Evolutionary conservation across 1,284 basidiomycete species (phyloP), one percentile per base, ranked within the genome.

Genomic region (Malassezia equina): DNA sequence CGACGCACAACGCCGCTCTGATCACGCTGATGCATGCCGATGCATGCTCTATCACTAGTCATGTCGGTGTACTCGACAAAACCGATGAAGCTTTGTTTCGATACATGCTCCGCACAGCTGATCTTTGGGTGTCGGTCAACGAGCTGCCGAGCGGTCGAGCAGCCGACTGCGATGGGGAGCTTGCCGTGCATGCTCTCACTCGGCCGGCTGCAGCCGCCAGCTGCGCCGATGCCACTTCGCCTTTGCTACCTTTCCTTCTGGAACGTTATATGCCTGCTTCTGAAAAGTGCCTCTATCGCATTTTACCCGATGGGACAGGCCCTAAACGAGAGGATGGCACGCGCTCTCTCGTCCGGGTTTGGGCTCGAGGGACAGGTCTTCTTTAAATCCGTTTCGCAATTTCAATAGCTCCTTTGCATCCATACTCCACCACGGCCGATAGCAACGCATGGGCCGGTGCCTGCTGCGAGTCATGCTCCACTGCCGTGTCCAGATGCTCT

Each of bases 391-490:
- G 80, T 76, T 86, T 88, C 76, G 88, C 91, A 41, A 93, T 76
- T 74, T 86, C 84, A 75, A 96, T 94, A 4, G 91, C 91, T 13
- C 85, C 78, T 71, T 86, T 86, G 75, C 91, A 96, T 2, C 90
- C 90, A 1, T 79, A 80, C 1, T 86, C 90, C 17, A 96, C 81
- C 11, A 90, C 78, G 1, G 87, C 86, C 62, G 86, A 88, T 45
- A 96, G 77, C 43, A 96, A 77, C 3, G 89, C 88, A 75, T 96
- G 90, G 15, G 86, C 90, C 0, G 91, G 90, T 24, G 90, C 90
- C 58, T 86, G 82, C 75, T 95, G 91, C 15, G 88, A 84, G 68
- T 88, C 82, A 67, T 95, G 82, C 62, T 86, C 84, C 8, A 96
- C 86, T 1, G 91, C 91, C 13, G 85, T 89, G 68, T 95, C 87